These are phyloP conservation scores for Hanseniaspora uvarum DNA, from an alignment of 1,139 yeast species.

Conservation along the genomic window DNA sequence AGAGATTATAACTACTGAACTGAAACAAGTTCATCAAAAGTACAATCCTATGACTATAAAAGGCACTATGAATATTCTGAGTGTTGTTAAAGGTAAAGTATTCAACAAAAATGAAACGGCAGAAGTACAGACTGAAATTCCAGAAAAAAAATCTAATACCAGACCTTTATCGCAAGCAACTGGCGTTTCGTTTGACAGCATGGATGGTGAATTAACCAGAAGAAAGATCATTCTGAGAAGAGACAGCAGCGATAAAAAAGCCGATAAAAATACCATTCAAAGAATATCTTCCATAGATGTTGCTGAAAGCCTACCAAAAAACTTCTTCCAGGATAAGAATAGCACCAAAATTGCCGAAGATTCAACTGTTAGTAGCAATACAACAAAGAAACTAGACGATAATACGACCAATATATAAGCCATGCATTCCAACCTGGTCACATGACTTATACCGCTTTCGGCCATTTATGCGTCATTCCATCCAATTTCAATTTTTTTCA, in stretches of 20 bases:
- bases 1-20: not conserved
- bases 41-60: not conserved
- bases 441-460: not conserved
- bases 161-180: not conserved
- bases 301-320: slow-evolving; percentile 12
- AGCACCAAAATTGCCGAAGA: not conserved
- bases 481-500: not conserved
- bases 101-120: not conserved
- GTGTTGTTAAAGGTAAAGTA: not conserved
- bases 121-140: not conserved
- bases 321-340: slow-evolving; percentile 13
- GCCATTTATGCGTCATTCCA: not conserved
- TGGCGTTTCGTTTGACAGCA: not conserved
- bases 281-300: slow-evolving; percentile 5
- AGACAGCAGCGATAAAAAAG: not conserved
- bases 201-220: not conserved
- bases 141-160: not conserved
- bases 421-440: not conserved
- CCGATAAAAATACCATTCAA: not conserved
- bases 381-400: not conserved
- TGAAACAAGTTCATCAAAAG: not conserved
- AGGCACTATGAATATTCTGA: not conserved
- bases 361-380: not conserved
- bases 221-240: not conserved
- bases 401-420: not conserved